Percentiles rank a stretch among this genome's conserved stretches.
These are phyloP conservation scores for Flagelloscypha sp. DNA, from an alignment of 768 basidiomycete species.

Conservation along the genomic window DNA sequence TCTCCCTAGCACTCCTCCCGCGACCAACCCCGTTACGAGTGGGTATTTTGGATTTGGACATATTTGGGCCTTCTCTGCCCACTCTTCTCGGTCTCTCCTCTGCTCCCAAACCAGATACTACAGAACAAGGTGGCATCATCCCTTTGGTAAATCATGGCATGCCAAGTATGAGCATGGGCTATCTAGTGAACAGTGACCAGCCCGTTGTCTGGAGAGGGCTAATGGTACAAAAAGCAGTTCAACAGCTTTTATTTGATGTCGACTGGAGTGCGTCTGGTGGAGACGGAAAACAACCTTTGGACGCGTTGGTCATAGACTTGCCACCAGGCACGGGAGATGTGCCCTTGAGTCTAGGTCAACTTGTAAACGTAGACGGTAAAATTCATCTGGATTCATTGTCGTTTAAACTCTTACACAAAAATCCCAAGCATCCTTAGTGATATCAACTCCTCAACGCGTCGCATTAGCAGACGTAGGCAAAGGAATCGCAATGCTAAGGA, in stretches of 20 bases:
- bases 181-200: conserved; percentile 65
- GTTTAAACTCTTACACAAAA: background rate
- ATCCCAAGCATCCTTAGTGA: conserved; percentile 73
- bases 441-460: conserved; percentile 94
- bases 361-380: conserved; percentile 77
- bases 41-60: conserved; percentile 88
- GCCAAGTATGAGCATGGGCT: conserved; percentile 97
- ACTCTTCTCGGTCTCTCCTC: conserved; percentile 85
- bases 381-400: conserved; percentile 5
- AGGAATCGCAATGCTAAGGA: conserved; percentile 88
- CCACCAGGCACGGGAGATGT: conserved; percentile 98
- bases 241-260: conserved; percentile 92
- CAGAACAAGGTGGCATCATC: conserved; percentile 70
- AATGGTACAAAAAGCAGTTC: conserved; percentile 98
- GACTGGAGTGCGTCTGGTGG: conserved; percentile 63
- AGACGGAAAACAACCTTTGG: conserved; percentile 45
- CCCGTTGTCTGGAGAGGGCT: conserved; percentile 93
- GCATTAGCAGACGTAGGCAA: conserved; percentile 87
- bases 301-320: conserved; percentile 89
- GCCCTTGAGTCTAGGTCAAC: conserved; percentile 82
- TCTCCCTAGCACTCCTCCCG: conserved; percentile 50
- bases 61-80: conserved; percentile 92
- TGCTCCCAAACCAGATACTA: conserved; percentile 59
- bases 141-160: conserved; percentile 85
- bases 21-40: conserved; percentile 46